Base-by-base conservation (phyloP, 257 asterid species). In the Thymus mandschuricus region DNA sequence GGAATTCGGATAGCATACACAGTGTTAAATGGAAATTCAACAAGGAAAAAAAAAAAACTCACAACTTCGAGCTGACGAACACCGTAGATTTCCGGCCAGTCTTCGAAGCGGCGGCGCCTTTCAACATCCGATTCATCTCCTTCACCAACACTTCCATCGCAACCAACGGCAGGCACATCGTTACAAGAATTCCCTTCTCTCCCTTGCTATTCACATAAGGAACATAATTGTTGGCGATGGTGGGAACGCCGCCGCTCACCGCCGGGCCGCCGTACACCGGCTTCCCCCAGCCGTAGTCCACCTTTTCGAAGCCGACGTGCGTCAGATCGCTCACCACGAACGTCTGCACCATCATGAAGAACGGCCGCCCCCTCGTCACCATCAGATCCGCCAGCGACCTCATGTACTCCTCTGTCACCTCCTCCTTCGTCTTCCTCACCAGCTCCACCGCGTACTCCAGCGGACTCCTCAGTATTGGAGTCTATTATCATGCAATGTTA, bases 231-330 rank as follows among this genome's bases (percentile, higher is more conserved):
- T 85, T 84, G 2, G 88, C 75, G 5, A 81, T 66, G 1, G 86
- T 86, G 1, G 92, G 90, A 13, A 82, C 92, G 1, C 74, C 89
- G 2, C 90, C 89, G 11, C 88, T 86, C 65, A 78, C 80, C 0
- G 91, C 92, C 3, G 88, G 82, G 0, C 96, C 96, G 2, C 52
- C 52, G 52, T 11, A 48, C 21, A 1, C 52, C 52, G 52, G 52
- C 52, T 2, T 11, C 3, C 52, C 96, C 96, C 94, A 89, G 31
- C 92, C 94, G 8, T 84, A 85, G 12, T 89, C 92, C 21, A 87
- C 83, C 3, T 81, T 85, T 0, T 63, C 81, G 6, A 84, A 85
- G 0, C 90, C 92, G 0, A 84, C 85, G 28, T 79, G 75, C 3
- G 84, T 84, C 44, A 89, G 79, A 44, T 89, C 92, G 0, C 87